A percentile compares a stretch with the other conserved stretches of the same genome.
Evolutionary conservation across 495 filamentous ascomycete species (phyloP).

Genomic region (Evernia prunastri): DNA sequence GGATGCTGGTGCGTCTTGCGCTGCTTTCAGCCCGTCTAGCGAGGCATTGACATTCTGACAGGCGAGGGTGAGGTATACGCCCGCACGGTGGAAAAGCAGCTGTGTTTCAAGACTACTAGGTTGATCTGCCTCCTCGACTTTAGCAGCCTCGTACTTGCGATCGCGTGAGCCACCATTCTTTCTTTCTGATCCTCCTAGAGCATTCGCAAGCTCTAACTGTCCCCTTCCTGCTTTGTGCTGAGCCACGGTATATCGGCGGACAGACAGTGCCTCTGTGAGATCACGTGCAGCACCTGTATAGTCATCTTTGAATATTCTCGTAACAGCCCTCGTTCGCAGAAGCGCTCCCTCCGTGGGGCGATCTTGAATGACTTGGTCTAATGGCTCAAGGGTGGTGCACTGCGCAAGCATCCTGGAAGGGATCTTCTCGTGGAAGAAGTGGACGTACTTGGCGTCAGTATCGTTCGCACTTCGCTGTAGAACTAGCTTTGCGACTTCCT

Average conservation of each 20-base stretch:
- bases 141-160: slow-evolving; percentile 41
- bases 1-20: background rate
- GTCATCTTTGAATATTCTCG: slow-evolving; percentile 70
- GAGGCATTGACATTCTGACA: slow-evolving; percentile 54
- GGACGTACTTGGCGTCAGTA: slow-evolving; percentile 69
- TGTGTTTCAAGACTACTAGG: slow-evolving; percentile 67
- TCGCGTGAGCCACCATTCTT: slow-evolving; percentile 39
- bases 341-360: slow-evolving; percentile 57
- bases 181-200: slow-evolving; percentile 35
- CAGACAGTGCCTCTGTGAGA: slow-evolving; percentile 56
- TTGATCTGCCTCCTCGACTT: slow-evolving; percentile 60
- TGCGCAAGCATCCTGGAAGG: slow-evolving; percentile 68
- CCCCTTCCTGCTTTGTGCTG: slow-evolving; percentile 40
- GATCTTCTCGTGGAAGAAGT: slow-evolving; percentile 86
- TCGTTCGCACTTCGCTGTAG: slow-evolving; percentile 57
- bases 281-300: slow-evolving; percentile 59
- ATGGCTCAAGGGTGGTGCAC: slow-evolving; percentile 55
- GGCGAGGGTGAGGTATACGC: slow-evolving; percentile 66
- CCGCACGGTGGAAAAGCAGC: slow-evolving; percentile 67
- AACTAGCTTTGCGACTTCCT: slow-evolving; percentile 70
- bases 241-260: slow-evolving; percentile 47
- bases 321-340: slow-evolving; percentile 62
- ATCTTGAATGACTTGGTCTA: slow-evolving; percentile 60
- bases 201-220: slow-evolving; percentile 41
- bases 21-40: slow-evolving; percentile 27